phyloP scores from a whole-genome alignment of 257 asterid species.

The Solanum peruvianum region DNA sequence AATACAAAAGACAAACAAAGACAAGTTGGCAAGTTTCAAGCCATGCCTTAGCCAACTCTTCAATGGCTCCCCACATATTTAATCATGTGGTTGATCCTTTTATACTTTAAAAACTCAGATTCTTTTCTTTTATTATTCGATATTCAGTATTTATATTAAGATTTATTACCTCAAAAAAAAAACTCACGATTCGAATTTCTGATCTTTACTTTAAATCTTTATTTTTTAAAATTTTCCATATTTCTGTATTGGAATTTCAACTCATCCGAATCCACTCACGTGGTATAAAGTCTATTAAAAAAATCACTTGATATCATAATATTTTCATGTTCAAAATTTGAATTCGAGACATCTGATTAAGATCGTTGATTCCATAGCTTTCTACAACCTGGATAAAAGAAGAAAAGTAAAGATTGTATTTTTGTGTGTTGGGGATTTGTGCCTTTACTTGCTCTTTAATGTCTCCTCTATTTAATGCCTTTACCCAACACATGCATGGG shows the following conservation, averaged over 20 bases:
- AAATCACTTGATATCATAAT: neutral
- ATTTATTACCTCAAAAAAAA: neutral
- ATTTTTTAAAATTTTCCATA: neutral
- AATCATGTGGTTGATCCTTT: neutral
- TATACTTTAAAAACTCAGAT: neutral
- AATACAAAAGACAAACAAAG: neutral
- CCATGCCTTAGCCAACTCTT: slow-evolving; percentile 5
- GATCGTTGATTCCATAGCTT: neutral
- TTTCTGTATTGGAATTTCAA: neutral
- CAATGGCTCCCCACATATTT: neutral
- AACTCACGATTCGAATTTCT: fast-evolving
- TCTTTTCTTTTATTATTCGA: neutral
- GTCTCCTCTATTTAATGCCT: slow-evolving; percentile 2
- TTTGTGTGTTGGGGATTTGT: neutral
- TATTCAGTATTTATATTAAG: neutral
- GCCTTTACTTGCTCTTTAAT: slow-evolving; percentile 1
- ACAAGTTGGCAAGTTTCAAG: slow-evolving; percentile 5
- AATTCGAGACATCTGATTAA: neutral
- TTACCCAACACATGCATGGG: neutral
- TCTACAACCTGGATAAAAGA: neutral
- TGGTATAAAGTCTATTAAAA: neutral
- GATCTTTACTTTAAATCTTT: neutral
- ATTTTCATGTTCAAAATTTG: neutral
- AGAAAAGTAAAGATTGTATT: neutral
- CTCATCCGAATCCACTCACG: neutral